phyloP scores from a whole-genome alignment of 306 rosid species.

The Acacia crassicarpa region DNA sequence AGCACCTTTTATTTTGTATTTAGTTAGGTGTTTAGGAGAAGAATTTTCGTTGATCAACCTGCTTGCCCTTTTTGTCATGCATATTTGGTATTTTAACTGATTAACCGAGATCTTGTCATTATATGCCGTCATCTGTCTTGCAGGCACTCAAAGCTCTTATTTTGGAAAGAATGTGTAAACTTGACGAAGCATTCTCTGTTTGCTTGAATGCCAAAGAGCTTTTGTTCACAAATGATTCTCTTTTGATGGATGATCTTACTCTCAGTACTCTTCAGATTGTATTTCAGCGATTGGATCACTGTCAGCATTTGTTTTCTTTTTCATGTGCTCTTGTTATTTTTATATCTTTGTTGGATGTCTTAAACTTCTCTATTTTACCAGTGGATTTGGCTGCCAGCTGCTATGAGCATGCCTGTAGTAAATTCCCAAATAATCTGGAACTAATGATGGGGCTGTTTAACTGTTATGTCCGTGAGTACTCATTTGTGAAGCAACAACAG shows the following conservation, averaged over 20 bases:
- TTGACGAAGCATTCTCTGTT: slow-evolving; percentile 73
- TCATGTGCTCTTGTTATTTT: slow-evolving; percentile 14
- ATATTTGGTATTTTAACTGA: neutral
- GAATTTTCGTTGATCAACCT: neutral
- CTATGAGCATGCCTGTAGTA: slow-evolving; percentile 87
- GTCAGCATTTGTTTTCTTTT: slow-evolving; percentile 47
- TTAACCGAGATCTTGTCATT: neutral
- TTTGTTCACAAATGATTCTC: slow-evolving; percentile 56
- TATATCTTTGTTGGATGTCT: slow-evolving; percentile 25
- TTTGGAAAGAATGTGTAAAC: slow-evolving; percentile 89
- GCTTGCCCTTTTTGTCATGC: neutral
- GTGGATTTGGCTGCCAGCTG: slow-evolving; percentile 94
- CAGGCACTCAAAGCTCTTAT: slow-evolving; percentile 94
- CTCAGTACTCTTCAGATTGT: slow-evolving; percentile 93
- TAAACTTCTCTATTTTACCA: slow-evolving; percentile 35
- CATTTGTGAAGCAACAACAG: slow-evolving; percentile 99
- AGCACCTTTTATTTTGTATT: neutral
- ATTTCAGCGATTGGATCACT: slow-evolving; percentile 80
- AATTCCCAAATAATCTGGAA: slow-evolving; percentile 72
- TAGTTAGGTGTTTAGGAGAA: neutral
- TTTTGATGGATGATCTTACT: slow-evolving; percentile 91
- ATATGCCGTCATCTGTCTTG: neutral
- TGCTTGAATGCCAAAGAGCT: slow-evolving; percentile 71
- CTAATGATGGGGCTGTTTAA: slow-evolving; percentile 93
- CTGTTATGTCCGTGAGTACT: slow-evolving; percentile 94